A percentile compares a stretch with the other conserved stretches of the same genome.
phyloP scores from a whole-genome alignment of 768 basidiomycete species.

The Leccinum variicolor region DNA sequence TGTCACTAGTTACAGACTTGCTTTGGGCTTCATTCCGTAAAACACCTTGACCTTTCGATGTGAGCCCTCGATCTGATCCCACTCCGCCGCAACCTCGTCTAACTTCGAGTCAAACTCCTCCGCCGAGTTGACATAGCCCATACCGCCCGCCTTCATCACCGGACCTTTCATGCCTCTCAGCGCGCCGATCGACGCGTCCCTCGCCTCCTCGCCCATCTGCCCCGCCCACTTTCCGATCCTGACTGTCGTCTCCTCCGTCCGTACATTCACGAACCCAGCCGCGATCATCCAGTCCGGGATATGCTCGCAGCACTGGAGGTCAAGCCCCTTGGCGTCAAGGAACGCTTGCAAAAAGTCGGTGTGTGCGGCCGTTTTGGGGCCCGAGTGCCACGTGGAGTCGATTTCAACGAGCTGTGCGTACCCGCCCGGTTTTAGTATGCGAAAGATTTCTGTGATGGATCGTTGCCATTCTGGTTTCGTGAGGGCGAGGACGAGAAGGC shows the following conservation, averaged over 20 bases:
- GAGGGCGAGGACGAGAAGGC: conserved; percentile 30
- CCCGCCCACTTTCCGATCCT: conserved; percentile 22
- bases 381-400: conserved; percentile 14
- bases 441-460: conserved; percentile 24
- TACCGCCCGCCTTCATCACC: conserved; percentile 20
- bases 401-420: conserved; percentile 30
- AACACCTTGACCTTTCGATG: conserved; percentile 4
- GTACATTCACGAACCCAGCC: conserved; percentile 4
- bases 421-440: conserved; percentile 30
- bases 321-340: conserved; percentile 8
- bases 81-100: conserved; percentile 20
- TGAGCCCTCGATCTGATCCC: conserved; percentile 13
- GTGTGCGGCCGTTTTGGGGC: conserved; percentile 8
- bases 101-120: conserved; percentile 19
- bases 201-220: conserved; percentile 11
- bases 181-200: conserved; percentile 19
- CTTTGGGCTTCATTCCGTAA: conserved; percentile 6
- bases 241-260: conserved; percentile 7
- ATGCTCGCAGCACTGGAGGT: conserved; percentile 11
- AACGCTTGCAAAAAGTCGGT: conserved; percentile 9
- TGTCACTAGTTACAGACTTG: background rate
- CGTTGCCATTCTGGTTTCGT: conserved; percentile 22
- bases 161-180: conserved; percentile 21
- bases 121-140: conserved; percentile 15
- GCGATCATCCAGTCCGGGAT: conserved; percentile 6